Percentiles rank a stretch among this genome's conserved stretches.
phyloP scores from a whole-genome alignment of 2,329 filamentous ascomycete species.

The Exophiala alcalophila region DNA sequence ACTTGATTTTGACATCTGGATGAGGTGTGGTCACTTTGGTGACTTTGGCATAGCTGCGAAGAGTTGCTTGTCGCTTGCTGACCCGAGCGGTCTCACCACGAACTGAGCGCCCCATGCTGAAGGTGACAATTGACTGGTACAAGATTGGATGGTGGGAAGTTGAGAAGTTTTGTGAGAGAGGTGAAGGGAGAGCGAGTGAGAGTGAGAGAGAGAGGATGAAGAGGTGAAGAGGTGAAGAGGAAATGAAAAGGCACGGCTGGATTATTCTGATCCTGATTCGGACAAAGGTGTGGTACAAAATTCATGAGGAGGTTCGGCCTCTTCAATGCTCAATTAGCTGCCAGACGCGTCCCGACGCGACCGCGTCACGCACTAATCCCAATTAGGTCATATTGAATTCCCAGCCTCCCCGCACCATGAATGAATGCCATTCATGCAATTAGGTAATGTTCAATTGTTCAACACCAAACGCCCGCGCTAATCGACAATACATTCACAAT shows the following conservation, averaged over 20 bases:
- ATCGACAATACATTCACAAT: slow-evolving; percentile 17
- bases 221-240: not conserved
- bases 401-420: slow-evolving; percentile 22
- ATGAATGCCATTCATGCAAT: slow-evolving; percentile 1
- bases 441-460: slow-evolving; percentile 3
- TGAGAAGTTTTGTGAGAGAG: not conserved
- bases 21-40: slow-evolving; percentile 20
- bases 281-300: no score
- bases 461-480: slow-evolving; percentile 24
- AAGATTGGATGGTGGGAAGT: slow-evolving; percentile 20
- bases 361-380: slow-evolving; percentile 10
- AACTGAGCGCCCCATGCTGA: slow-evolving; percentile 27
- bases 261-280: no score
- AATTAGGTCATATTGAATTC: slow-evolving; percentile 24
- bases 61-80: slow-evolving; percentile 20
- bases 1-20: slow-evolving; percentile 2
- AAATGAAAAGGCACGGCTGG: no score
- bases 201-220: not conserved
- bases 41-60: slow-evolving; percentile 22
- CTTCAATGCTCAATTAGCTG: slow-evolving; percentile 4
- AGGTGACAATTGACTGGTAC: no score
- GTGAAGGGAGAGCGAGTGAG: not conserved
- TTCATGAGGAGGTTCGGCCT: slow-evolving; percentile 2
- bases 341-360: slow-evolving; percentile 5
- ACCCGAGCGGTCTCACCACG: slow-evolving; percentile 17